These are phyloP conservation scores for Annulohypoxylon moriforme DNA, from an alignment of 495 filamentous ascomycete species.

Conservation along the genomic window DNA sequence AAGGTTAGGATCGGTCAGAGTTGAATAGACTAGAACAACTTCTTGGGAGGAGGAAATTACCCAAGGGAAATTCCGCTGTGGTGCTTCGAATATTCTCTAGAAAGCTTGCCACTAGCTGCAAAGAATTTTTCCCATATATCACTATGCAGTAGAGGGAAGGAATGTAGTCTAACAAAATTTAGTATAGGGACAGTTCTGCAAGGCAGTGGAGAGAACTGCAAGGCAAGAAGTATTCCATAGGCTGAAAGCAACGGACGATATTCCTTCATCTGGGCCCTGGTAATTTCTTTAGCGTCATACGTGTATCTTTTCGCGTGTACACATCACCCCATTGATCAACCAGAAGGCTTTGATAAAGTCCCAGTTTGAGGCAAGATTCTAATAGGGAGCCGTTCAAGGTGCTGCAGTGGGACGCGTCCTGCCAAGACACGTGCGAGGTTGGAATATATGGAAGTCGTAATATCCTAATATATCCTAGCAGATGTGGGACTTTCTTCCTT, in stretches of 20 bases:
- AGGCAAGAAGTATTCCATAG: constrained; percentile 3
- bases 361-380: neutral
- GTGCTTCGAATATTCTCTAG: neutral
- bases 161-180: neutral
- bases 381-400: constrained; percentile 6
- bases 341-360: neutral
- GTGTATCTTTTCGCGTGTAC: constrained; percentile 8
- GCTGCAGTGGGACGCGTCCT: neutral
- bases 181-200: constrained; percentile 3
- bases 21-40: neutral
- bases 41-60: neutral
- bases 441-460: constrained; percentile 5
- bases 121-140: neutral
- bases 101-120: neutral
- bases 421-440: constrained; percentile 29
- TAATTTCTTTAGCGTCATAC: constrained; percentile 1
- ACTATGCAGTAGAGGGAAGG: constrained; percentile 5
- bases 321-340: constrained; percentile 20
- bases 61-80: neutral
- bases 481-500: constrained; percentile 7
- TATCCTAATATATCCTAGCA: constrained; percentile 14
- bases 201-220: constrained; percentile 11
- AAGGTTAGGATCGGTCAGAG: neutral
- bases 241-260: neutral
- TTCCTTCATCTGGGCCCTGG: neutral